phyloP scores from a whole-genome alignment of 2,329 filamentous ascomycete species.

The Pseudogymnoascus sp. region DNA sequence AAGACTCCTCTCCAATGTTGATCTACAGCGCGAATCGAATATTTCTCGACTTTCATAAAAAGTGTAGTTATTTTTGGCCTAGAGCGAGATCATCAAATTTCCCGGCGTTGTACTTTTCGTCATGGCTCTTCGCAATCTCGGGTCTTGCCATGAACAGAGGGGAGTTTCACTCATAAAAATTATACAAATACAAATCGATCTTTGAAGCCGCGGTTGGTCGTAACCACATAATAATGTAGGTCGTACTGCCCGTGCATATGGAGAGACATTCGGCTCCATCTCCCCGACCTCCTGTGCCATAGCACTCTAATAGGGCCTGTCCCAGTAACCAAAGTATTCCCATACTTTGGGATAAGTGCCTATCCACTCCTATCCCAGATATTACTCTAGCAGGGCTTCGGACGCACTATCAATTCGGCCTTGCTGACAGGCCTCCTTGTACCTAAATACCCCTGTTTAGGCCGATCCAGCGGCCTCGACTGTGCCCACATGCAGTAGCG shows the following conservation, averaged over 20 bases:
- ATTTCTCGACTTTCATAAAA: constrained; percentile 6
- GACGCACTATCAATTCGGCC: constrained; percentile 7
- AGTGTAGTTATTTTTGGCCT: background rate
- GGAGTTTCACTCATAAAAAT: background rate
- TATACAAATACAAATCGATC: background rate
- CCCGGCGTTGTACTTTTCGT: background rate
- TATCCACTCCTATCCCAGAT: background rate
- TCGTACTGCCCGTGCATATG: background rate
- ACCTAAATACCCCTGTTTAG: background rate
- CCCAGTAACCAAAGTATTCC: background rate
- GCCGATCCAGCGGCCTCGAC: constrained; percentile 4
- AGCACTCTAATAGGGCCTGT: background rate
- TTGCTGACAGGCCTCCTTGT: background rate
- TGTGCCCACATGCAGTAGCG: constrained; percentile 8
- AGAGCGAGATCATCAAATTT: constrained; percentile 5
- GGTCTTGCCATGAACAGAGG: background rate
- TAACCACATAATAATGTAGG: background rate
- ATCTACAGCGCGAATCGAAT: background rate
- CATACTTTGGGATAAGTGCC: background rate
- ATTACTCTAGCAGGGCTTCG: constrained; percentile 4
- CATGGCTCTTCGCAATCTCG: background rate
- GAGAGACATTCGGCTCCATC: background rate
- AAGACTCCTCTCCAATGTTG: background rate
- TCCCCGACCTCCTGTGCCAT: background rate
- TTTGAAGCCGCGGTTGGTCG: background rate